phyloP scores from a whole-genome alignment of 768 basidiomycete species.

The Amanita brunnescens region DNA sequence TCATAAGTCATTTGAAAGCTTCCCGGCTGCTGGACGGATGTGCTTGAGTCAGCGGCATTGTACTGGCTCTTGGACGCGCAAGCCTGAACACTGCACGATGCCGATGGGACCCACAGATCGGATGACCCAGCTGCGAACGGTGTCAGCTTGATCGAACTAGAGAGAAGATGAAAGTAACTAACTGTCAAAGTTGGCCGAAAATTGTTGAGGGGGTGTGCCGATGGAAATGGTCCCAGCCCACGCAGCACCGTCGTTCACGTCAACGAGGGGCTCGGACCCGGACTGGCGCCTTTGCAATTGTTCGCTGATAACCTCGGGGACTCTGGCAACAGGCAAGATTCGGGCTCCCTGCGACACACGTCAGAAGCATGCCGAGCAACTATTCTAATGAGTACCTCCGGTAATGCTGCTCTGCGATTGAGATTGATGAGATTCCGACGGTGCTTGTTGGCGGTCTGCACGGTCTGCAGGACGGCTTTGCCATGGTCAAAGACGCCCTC shows the following conservation, averaged over 20 bases:
- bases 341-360: slow-evolving; percentile 15
- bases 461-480: slow-evolving; percentile 12
- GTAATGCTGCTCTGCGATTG: slow-evolving; percentile 13
- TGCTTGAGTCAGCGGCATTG: not conserved
- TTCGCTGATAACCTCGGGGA: slow-evolving; percentile 8
- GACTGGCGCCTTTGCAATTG: slow-evolving; percentile 21
- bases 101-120: slow-evolving; percentile 4
- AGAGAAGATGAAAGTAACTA: slow-evolving; percentile 17
- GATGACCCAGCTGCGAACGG: slow-evolving; percentile 2
- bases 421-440: slow-evolving; percentile 29
- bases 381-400: slow-evolving; percentile 1
- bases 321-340: slow-evolving; percentile 19
- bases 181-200: slow-evolving; percentile 35
- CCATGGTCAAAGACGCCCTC: slow-evolving; percentile 15
- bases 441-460: slow-evolving; percentile 24
- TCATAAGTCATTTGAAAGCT: slow-evolving; percentile 25
- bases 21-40: not conserved
- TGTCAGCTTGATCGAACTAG: not conserved
- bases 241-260: slow-evolving; percentile 26
- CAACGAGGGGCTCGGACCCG: slow-evolving; percentile 25
- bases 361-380: not conserved
- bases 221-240: slow-evolving; percentile 34
- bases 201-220: slow-evolving; percentile 27
- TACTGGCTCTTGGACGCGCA: slow-evolving; percentile 2
- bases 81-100: not conserved